Base-by-base conservation (phyloP, 1,284 basidiomycete species). In the Cryptococcus maquisensis region DNA sequence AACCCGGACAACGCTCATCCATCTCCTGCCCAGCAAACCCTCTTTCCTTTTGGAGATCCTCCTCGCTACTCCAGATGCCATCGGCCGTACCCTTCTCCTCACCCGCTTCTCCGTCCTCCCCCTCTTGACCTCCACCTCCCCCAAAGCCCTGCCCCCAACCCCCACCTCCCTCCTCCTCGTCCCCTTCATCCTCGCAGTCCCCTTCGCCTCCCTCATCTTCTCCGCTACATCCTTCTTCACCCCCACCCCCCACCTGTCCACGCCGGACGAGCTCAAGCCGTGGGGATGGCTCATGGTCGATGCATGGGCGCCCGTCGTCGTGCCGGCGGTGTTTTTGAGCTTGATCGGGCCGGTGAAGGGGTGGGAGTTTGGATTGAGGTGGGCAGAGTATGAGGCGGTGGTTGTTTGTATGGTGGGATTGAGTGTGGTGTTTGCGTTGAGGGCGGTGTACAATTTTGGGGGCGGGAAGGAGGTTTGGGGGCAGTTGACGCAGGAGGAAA, bases 61-160 rank as follows among this genome's bases (percentile, higher is more conserved):
- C 7, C 48, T 73, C 12, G 52, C 72, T 35, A 47, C 73, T 18
- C 66, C 68, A 9, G 75, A 77, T 55, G 72, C 72, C 2, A 66
- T 76, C 51, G 71, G 72, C 48, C 67, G 75, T 62, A 65, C 72
- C 2, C 67, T 77, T 5, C 69, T 77, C 47, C 61, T 76, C 6
- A 76, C 75, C 8, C 56, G 62, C 16, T 73, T 75, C 65, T 68
- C 73, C 26, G 52, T 74, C 46, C 47, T 73, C 3, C 67, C 74
- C 5, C 57, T 73, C 41, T 56, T 72, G 1, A 57, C 63, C 35
- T 55, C 61, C 1, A 23, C 55, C 7, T 51, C 61, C 4, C 45
- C 46, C 28, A 50, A 55, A 13, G 42, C 54, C 2, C 65, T 75
- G 8, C 67, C 65, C 2, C 48, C 64, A 1, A 75, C 73, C 4